Base-by-base conservation (phyloP, 1,284 basidiomycete genomes). In the Irpex lacteus region DNA sequence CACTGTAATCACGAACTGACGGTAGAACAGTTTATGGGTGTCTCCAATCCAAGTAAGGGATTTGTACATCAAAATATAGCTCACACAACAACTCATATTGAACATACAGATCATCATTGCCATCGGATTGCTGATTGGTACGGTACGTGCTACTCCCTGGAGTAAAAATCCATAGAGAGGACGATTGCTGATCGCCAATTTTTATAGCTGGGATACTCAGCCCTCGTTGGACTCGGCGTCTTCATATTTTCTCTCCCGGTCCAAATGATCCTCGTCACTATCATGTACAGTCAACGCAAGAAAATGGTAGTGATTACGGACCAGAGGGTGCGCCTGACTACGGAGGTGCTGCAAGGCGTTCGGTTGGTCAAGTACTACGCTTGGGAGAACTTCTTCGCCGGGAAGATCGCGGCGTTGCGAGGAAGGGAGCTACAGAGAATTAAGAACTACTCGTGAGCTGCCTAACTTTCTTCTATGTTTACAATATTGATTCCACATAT, bases 271-370 rank as follows among this genome's bases (percentile, higher is more conserved):
- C 82, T 89, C 36, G 88, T 93, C 67, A 76, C 76, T 63, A 76
- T 82, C 50, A 86, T 95, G 82, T 87, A 92, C 70, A 73, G 65
- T 3, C 82, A 88, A 67, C 85, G 90, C n/a, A 78, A 79, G 65
- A 86, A 86, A 68, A 89, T 88, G 36, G 87, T 92, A 66, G 79
- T 84, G 60, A 84, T 90, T 69, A 94, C 92, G 1, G 93, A 95
- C 71, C 81, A 83, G 61, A 82, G 91, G 8, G 84, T 89, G 5
- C 78, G 87, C n/a, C 77, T 90, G 34, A 84, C 84, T 0, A 86
- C 82, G 5, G 89, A 91, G 75, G 82, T 88, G 2, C 75, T 89
- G 4, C 85, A 87, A 73, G 87, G 86, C 44, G 87, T 88, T 62
- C 81, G 86, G 3, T 75, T 89, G 6, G 80, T 89, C 71, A 88